These are phyloP conservation scores for Hyphopichia fennica DNA, from an alignment of 1,139 yeast species.

Conservation along the genomic window DNA sequence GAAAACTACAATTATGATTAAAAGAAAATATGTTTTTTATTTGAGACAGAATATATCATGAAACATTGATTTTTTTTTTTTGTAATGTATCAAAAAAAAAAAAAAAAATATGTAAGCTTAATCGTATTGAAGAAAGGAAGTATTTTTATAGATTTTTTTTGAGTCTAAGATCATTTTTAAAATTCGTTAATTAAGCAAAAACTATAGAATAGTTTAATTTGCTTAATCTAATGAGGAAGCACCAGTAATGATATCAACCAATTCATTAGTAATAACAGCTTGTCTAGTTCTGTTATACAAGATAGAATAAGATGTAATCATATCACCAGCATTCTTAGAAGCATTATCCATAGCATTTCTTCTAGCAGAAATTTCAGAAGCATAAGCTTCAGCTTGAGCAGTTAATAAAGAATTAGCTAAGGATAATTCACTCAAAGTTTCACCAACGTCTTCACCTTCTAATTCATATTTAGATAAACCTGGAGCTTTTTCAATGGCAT, in stretches of 20 bases:
- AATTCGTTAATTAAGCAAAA: constrained; percentile 1
- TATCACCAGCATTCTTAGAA: constrained; percentile 98
- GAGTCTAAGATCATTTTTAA: neutral
- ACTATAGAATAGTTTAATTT: neutral
- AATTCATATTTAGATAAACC: constrained; percentile 81
- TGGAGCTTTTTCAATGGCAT: constrained; percentile 81
- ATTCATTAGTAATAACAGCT: constrained; percentile 99
- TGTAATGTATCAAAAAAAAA: constrained; percentile 4
- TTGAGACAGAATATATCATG: constrained; percentile 7
- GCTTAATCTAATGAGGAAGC: constrained; percentile 92
- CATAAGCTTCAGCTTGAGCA: constrained; percentile 97
- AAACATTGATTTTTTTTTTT: constrained; percentile 6
- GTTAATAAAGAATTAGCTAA: constrained; percentile 87
- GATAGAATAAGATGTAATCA: constrained; percentile 94
- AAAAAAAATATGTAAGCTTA: constrained; percentile 1
- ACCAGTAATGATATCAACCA: constrained; percentile 99
- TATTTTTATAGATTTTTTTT: too few relatives aligned
- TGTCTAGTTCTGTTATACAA: constrained; percentile 99
- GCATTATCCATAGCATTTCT: constrained; percentile 99
- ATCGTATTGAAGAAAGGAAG: constrained; percentile 4
- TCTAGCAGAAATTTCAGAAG: constrained; percentile 97
- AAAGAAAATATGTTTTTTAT: neutral
- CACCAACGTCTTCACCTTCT: constrained; percentile 68
- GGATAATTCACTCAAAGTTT: constrained; percentile 77
- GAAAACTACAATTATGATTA: neutral